phyloP scores from a whole-genome alignment of 1,284 basidiomycete genomes.

The Xerocomus minutiporus region DNA sequence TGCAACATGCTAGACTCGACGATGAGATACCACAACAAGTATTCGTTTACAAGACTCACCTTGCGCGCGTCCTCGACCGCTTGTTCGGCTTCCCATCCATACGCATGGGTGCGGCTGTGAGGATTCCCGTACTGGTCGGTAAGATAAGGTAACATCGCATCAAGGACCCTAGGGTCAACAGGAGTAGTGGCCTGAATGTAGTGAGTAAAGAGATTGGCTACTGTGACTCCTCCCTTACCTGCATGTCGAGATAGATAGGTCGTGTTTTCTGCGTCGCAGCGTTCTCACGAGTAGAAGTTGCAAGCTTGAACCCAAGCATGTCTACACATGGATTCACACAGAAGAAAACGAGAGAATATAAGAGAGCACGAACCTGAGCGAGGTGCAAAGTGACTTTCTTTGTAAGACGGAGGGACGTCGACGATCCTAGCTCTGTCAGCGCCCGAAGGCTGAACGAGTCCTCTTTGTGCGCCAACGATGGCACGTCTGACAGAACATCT shows the following conservation, averaged over 20 bases:
- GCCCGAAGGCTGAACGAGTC: conserved; percentile 71
- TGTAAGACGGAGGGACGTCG: conserved; percentile 68
- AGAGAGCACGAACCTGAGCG: conserved; percentile 49
- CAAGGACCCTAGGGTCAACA: conserved; percentile 94
- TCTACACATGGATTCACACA: conserved; percentile 42
- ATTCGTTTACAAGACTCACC: conserved; percentile 37
- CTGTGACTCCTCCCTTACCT: conserved; percentile 43
- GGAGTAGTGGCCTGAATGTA: conserved; percentile 85
- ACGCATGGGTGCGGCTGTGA: conserved; percentile 96
- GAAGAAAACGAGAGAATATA: neutral
- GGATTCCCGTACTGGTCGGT: conserved; percentile 99
- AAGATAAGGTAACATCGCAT: conserved; percentile 94
- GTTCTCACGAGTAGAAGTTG: conserved; percentile 62
- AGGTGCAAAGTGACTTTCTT: conserved; percentile 69
- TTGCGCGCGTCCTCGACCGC: conserved; percentile 90
- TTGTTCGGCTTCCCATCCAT: conserved; percentile 98
- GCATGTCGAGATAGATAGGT: conserved; percentile 95
- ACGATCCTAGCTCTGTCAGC: conserved; percentile 77
- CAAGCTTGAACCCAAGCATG: conserved; percentile 88
- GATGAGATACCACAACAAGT: conserved; percentile 14
- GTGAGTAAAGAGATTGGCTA: conserved; percentile 13
- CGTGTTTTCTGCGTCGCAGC: conserved; percentile 61
- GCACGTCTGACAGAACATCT: conserved; percentile 18
- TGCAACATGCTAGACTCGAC: conserved; percentile 67
- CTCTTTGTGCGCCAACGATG: conserved; percentile 32